phyloP scores from a whole-genome alignment of 768 basidiomycete genomes.

The Pulveroboletus sp. region DNA sequence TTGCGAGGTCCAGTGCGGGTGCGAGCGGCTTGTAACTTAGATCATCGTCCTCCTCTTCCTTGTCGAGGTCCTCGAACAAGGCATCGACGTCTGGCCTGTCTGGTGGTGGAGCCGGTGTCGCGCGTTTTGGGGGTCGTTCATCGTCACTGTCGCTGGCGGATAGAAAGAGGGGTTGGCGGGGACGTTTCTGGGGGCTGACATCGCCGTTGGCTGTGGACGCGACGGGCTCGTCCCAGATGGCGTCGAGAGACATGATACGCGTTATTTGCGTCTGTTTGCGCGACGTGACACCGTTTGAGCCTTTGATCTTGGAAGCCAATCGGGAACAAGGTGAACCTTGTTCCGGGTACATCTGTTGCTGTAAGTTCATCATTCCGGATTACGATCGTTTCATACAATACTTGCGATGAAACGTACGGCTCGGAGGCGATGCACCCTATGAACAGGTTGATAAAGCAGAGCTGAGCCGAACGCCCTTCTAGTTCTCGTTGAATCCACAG shows the following conservation, averaged over 20 bases:
- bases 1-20: constrained; percentile 51
- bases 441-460: no score
- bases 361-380: no score
- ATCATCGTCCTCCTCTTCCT: constrained; percentile 45
- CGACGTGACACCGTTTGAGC: constrained; percentile 1
- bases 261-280: constrained; percentile 29
- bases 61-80: constrained; percentile 47
- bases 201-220: constrained; percentile 25
- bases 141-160: constrained; percentile 48
- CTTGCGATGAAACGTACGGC: no score
- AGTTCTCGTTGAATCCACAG: no score
- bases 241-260: constrained; percentile 42
- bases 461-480: no score
- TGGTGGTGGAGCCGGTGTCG: constrained; percentile 13
- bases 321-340: no score
- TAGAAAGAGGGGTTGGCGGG: constrained; percentile 52
- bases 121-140: constrained; percentile 26
- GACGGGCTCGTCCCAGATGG: constrained; percentile 60
- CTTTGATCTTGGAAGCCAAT: no score
- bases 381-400: no score
- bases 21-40: constrained; percentile 46
- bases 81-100: constrained; percentile 35
- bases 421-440: no score
- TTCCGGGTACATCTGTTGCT: no score
- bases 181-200: constrained; percentile 27